A percentile compares a stretch with the other conserved stretches of the same genome.
phyloP scores from a whole-genome alignment of 2,329 filamentous ascomycete species.

The Lasiodiplodia citricola region DNA sequence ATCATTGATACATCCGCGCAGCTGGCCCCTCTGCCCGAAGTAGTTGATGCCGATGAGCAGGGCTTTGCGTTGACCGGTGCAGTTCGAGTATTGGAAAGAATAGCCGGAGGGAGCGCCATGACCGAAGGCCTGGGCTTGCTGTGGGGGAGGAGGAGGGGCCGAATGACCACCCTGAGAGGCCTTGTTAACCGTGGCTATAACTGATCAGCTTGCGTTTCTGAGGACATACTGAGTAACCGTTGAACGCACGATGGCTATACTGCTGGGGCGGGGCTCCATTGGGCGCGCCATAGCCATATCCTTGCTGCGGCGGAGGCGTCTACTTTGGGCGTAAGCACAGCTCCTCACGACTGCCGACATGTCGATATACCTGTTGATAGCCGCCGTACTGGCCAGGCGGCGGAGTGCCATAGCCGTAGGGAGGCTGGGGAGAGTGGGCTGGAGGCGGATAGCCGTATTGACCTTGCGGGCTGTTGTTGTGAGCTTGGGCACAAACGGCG shows the following conservation, averaged over 20 bases:
- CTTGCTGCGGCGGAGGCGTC: conserved; percentile 41
- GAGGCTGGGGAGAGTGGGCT: conserved; percentile 46
- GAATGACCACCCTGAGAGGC: conserved; percentile 38
- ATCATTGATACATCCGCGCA: conserved; percentile 95
- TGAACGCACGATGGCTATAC: conserved; percentile 35
- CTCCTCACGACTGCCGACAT: conserved; percentile 39
- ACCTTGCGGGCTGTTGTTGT: conserved; percentile 37
- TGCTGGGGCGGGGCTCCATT: conserved; percentile 15
- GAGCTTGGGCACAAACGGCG: conserved; percentile 18
- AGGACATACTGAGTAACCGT: conserved; percentile 30
- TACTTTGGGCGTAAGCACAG: conserved; percentile 30
- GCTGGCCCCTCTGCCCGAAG: conserved; percentile 87
- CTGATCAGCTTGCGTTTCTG: conserved; percentile 41
- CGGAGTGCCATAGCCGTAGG: conserved; percentile 45
- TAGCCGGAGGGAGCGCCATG: conserved; percentile 80
- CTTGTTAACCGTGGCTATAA: conserved; percentile 57
- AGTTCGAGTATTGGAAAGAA: conserved; percentile 88
- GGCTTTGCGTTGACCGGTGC: conserved; percentile 86
- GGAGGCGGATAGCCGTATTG: conserved; percentile 40
- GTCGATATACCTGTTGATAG: conserved; percentile 45
- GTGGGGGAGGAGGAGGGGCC: conserved; percentile 70
- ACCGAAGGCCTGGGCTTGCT: conserved; percentile 58
- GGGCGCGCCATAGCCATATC: conserved; percentile 26
- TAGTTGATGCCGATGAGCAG: conserved; percentile 96
- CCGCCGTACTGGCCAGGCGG: conserved; percentile 51